These are phyloP conservation scores for Aristolochia fimbriata DNA, from an alignment of 164 flowering plant genomes.

Conservation along the genomic window DNA sequence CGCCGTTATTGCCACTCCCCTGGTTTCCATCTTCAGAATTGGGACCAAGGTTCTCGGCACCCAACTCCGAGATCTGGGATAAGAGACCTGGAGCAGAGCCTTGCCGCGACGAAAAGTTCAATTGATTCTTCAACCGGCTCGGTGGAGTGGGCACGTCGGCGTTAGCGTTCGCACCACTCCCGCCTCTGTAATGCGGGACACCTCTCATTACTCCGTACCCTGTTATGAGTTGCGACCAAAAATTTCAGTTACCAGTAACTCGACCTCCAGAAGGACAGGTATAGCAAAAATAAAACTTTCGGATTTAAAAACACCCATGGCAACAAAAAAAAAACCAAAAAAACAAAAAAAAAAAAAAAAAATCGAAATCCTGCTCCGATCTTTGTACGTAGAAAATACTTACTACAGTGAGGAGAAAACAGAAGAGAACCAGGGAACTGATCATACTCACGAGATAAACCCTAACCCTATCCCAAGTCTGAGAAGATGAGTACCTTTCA, in stretches of 20 bases:
- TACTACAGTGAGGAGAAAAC: too few species aligned
- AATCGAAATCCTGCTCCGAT: too few species aligned
- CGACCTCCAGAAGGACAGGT: too few species aligned
- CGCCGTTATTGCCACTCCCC: constrained; percentile 16
- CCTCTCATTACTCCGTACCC: constrained; percentile 49
- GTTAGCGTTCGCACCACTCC: constrained; percentile 22
- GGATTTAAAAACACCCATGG: too few species aligned
- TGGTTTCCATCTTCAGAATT: constrained; percentile 22
- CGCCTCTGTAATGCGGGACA: constrained; percentile 31
- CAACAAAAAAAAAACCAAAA: too few species aligned
- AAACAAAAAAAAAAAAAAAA: too few species aligned
- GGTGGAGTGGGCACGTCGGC: constrained; percentile 28
- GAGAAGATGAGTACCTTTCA: too few species aligned
- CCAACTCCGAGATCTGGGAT: constrained; percentile 45
- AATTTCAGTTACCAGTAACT: background rate
- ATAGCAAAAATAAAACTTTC: too few species aligned
- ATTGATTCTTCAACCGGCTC: constrained; percentile 32
- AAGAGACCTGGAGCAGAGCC: constrained; percentile 31
- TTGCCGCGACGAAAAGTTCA: constrained; percentile 30
- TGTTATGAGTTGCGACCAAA: constrained; percentile 19
- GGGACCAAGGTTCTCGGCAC: constrained; percentile 22
- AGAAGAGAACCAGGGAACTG: too few species aligned
- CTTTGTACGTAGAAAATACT: too few species aligned
- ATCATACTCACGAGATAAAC: too few species aligned
- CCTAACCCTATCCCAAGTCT: too few species aligned